Conservation (phyloP, 108 stramenopile genomes). For the Seminavis robusta region DNA sequence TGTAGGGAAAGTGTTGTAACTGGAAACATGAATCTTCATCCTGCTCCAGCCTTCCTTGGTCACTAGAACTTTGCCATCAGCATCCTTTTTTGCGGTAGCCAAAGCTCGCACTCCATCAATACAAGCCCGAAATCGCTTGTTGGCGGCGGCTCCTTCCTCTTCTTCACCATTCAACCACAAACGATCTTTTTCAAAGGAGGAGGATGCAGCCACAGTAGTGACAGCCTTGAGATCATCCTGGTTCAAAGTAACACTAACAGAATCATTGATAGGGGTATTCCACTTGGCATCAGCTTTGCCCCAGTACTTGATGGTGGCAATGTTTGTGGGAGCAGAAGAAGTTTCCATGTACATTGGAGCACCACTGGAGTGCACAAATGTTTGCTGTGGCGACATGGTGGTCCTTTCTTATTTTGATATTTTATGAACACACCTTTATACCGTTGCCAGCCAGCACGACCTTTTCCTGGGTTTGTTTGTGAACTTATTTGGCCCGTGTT, state of each 20-base stretch:
- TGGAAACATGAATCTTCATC: constrained; percentile 78
- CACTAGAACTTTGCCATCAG: constrained; percentile 35
- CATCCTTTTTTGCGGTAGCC: constrained; percentile 29
- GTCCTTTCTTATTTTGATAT: too few relatives aligned
- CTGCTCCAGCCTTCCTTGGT: constrained; percentile 73
- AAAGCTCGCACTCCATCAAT: constrained; percentile 64
- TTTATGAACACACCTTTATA: too few relatives aligned
- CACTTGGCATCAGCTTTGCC: constrained; percentile 87
- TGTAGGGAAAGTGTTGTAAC: constrained; percentile 96
- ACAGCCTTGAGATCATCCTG: constrained; percentile 91
- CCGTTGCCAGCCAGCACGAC: too few relatives aligned
- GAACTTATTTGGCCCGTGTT: too few relatives aligned
- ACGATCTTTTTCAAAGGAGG: constrained; percentile 69
- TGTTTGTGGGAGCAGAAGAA: constrained; percentile 93
- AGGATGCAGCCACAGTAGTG: constrained; percentile 85
- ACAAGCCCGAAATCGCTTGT: constrained; percentile 76
- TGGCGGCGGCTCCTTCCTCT: constrained; percentile 46
- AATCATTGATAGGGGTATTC: constrained; percentile 95
- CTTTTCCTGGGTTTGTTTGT: too few relatives aligned
- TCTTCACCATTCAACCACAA: constrained; percentile 95
- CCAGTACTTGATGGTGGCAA: constrained; percentile 98
- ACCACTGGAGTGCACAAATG: not conserved
- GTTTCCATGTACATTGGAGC: constrained; percentile 71
- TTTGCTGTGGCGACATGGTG: too few relatives aligned
- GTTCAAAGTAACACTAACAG: constrained; percentile 88